Evolutionary conservation across 768 basidiomycete genomes (phyloP).

Genomic region (Rhizopogon rudus): DNA sequence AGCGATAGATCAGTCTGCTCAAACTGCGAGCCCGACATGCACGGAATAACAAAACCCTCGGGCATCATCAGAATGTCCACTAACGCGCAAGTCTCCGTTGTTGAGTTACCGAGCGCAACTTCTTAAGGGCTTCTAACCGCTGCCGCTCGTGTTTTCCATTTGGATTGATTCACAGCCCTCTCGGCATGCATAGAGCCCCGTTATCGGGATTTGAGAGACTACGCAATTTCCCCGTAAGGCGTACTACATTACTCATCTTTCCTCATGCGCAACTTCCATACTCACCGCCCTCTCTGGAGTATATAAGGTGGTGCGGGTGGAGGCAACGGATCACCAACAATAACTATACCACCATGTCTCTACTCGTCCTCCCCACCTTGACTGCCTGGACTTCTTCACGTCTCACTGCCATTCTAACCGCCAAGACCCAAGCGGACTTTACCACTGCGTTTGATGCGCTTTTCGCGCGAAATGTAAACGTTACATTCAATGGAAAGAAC

Average conservation of each 20-base stretch:
- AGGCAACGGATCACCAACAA: background rate
- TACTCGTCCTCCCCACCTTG: slow-evolving; percentile 35
- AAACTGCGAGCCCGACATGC: background rate
- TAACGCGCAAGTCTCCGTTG: background rate
- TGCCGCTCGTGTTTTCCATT: background rate
- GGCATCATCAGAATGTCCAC: too few species aligned
- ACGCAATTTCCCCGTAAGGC: background rate
- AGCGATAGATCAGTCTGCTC: too few species aligned
- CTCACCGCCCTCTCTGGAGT: background rate
- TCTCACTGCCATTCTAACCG: slow-evolving; percentile 33
- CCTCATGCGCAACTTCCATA: background rate
- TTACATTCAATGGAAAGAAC: slow-evolving; percentile 38
- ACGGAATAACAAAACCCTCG: background rate
- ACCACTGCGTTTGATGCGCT: slow-evolving; percentile 35
- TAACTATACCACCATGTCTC: slow-evolving; percentile 14
- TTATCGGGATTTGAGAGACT: background rate
- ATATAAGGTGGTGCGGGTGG: background rate
- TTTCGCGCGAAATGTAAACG: slow-evolving; percentile 28
- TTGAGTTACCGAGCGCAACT: background rate
- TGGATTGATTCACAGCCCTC: background rate
- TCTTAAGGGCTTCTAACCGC: too few species aligned
- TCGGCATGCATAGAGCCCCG: background rate
- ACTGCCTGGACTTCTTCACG: slow-evolving; percentile 36
- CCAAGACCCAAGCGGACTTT: slow-evolving; percentile 32
- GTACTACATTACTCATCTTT: too few species aligned